phyloP scores from a whole-genome alignment of 2,329 filamentous ascomycete genomes.

The Colletotrichum godetiae region DNA sequence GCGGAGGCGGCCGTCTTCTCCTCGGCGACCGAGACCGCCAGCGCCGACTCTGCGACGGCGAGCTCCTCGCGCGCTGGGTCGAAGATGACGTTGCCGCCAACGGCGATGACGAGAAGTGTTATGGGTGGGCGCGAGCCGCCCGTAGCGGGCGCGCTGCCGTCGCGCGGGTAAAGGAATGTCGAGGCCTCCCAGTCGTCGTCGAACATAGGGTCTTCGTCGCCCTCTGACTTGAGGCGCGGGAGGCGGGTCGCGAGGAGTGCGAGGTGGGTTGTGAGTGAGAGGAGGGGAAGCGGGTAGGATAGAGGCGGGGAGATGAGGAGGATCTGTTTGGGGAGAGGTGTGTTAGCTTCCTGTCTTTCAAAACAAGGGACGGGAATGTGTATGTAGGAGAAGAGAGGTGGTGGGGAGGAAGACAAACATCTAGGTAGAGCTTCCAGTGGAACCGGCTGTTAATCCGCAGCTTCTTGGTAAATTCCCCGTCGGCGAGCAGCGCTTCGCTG shows the following conservation, averaged over 20 bases:
- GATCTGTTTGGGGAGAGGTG: conserved; percentile 65
- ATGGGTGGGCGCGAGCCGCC: conserved; percentile 75
- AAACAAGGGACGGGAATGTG: neutral
- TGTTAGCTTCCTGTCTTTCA: neutral
- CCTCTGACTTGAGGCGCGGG: conserved; percentile 86
- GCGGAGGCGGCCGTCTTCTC: conserved; percentile 38
- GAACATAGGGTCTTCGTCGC: conserved; percentile 96
- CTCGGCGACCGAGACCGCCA: conserved; percentile 84
- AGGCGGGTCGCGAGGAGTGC: conserved; percentile 89
- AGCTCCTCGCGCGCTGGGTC: conserved; percentile 93
- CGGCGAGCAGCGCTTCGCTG: conserved; percentile 83
- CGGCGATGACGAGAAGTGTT: conserved; percentile 88
- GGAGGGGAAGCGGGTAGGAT: conserved; percentile 91
- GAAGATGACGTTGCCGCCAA: conserved; percentile 91
- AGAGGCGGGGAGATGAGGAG: conserved; percentile 92
- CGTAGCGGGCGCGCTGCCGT: conserved; percentile 41
- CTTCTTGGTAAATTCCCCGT: conserved; percentile 75
- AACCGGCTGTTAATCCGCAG: conserved; percentile 90
- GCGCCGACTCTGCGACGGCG: conserved; percentile 87
- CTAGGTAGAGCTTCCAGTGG: conserved; percentile 96
- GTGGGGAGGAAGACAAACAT: conserved; percentile 83
- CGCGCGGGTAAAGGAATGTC: conserved; percentile 77
- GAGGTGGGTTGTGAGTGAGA: conserved; percentile 93
- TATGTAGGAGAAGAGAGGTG: neutral
- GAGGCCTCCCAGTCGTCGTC: conserved; percentile 97